Percentiles rank a stretch among this genome's conserved stretches.
Conservation (phyloP, 164 flowering plant genomes). For the Macadamia integrifolia region DNA sequence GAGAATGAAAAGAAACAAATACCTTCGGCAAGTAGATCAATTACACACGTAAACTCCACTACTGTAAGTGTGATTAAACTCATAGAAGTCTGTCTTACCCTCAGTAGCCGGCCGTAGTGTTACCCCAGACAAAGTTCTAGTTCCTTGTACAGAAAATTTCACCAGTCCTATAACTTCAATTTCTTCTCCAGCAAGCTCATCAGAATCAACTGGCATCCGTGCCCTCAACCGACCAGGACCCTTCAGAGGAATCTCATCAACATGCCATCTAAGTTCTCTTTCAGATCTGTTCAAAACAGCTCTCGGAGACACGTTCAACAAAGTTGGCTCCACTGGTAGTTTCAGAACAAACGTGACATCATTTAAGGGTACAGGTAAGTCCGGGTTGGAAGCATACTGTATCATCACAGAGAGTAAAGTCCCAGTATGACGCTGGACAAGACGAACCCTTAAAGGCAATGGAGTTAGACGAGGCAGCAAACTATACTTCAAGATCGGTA, state of each 20-base stretch:
- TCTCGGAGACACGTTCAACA: conserved; percentile 87
- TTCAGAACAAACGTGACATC: conserved; percentile 78
- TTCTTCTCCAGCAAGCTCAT: conserved; percentile 58
- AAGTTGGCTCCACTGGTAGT: conserved; percentile 79
- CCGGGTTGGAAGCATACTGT: conserved; percentile 85
- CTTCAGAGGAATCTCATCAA: conserved; percentile 70
- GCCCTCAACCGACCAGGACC: conserved; percentile 80
- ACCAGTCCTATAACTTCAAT: conserved; percentile 64
- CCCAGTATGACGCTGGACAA: conserved; percentile 75
- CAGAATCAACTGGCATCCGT: conserved; percentile 78
- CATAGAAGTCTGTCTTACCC: conserved; percentile 78
- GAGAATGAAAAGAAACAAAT: too few species aligned
- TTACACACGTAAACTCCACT: conserved; percentile 72
- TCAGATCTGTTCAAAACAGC: conserved; percentile 81
- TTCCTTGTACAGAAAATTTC: conserved; percentile 67
- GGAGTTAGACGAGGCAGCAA: conserved; percentile 77
- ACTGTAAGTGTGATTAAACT: conserved; percentile 66
- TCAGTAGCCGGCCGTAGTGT: conserved; percentile 65
- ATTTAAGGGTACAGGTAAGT: conserved; percentile 55
- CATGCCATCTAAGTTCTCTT: conserved; percentile 85
- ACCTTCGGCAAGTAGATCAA: conserved; percentile 29
- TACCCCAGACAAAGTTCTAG: conserved; percentile 69
- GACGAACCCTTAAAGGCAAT: conserved; percentile 79
- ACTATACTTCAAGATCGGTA: conserved; percentile 78
- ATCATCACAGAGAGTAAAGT: conserved; percentile 92